Conservation (phyloP, 2,329 filamentous ascomycete species). For the Pseudocercospora fuligena region DNA sequence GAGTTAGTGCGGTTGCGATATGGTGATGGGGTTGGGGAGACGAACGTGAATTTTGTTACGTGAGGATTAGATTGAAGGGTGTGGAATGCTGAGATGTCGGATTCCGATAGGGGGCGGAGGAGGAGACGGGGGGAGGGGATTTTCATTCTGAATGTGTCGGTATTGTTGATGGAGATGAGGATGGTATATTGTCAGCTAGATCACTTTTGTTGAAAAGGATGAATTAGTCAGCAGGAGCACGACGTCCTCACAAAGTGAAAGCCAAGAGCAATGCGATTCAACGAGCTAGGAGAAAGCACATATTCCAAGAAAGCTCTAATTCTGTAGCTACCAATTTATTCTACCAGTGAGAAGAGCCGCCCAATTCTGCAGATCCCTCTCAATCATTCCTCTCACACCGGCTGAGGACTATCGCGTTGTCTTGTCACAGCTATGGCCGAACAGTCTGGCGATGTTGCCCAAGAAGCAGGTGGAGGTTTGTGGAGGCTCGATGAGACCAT, state of each 20-base stretch:
- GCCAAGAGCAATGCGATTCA: too few species aligned
- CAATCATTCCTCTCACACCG: background rate
- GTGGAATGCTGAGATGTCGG: constrained; percentile 25
- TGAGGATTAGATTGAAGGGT: constrained; percentile 25
- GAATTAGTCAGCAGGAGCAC: background rate
- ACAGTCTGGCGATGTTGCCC: background rate
- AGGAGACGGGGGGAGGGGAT: constrained; percentile 22
- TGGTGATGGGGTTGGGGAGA: background rate
- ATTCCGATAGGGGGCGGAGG: constrained; percentile 22
- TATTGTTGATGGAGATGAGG: background rate
- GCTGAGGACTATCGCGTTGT: background rate
- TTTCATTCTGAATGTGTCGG: constrained; percentile 7
- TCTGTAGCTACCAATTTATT: background rate
- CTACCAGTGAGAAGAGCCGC: background rate
- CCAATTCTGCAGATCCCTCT: background rate
- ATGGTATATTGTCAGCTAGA: too few species aligned
- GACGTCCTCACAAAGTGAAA: background rate
- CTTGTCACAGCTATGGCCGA: background rate
- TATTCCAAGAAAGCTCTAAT: background rate
- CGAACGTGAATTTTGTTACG: constrained; percentile 28
- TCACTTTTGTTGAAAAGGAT: too few species aligned
- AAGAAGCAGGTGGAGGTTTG: background rate
- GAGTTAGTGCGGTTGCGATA: background rate
- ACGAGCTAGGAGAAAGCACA: background rate
- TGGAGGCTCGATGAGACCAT: background rate